These are phyloP conservation scores for Bolboschoenoplectus hybrid DNA, from an alignment of 202 grass and related monocot species.

Conservation along the genomic window DNA sequence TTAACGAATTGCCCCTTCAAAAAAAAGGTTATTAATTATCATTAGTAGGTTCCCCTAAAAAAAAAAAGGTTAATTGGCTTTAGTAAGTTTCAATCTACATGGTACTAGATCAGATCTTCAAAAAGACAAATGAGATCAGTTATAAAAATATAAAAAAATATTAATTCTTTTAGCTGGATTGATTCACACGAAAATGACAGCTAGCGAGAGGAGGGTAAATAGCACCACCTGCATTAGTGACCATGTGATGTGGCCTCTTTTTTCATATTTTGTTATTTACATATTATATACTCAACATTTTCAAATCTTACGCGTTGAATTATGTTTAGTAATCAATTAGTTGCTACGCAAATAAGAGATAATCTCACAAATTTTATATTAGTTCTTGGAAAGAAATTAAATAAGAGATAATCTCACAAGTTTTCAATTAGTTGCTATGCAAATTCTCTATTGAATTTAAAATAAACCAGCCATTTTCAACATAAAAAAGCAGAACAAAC, in stretches of 20 bases:
- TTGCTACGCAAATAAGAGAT: too few species aligned
- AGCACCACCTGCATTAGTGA: constrained; percentile 10
- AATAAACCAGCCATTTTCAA: background rate
- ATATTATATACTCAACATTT: constrained; percentile 25
- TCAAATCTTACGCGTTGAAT: background rate
- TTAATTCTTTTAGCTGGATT: constrained; percentile 13
- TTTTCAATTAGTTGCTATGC: background rate
- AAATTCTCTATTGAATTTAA: background rate
- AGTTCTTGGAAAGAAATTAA: background rate
- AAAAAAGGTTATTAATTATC: background rate
- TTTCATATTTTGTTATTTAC: background rate
- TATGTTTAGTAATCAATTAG: background rate
- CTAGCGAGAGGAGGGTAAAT: constrained; percentile 1
- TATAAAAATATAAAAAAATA: constrained; percentile 16
- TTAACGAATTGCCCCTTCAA: background rate
- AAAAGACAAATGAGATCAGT: constrained; percentile 33
- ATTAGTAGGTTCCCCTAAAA: constrained; percentile 6
- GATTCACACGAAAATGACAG: constrained; percentile 37
- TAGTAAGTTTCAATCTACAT: constrained; percentile 26
- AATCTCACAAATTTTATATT: background rate
- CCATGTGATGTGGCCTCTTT: constrained; percentile 29
- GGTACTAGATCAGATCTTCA: constrained; percentile 34
- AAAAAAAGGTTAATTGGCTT: background rate
- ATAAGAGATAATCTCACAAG: background rate
- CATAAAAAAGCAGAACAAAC: background rate